Evolutionary conservation across 768 basidiomycete species (phyloP), one percentile per base, ranked within the genome.

Genomic region (Coprinopsis cinerea): DNA sequence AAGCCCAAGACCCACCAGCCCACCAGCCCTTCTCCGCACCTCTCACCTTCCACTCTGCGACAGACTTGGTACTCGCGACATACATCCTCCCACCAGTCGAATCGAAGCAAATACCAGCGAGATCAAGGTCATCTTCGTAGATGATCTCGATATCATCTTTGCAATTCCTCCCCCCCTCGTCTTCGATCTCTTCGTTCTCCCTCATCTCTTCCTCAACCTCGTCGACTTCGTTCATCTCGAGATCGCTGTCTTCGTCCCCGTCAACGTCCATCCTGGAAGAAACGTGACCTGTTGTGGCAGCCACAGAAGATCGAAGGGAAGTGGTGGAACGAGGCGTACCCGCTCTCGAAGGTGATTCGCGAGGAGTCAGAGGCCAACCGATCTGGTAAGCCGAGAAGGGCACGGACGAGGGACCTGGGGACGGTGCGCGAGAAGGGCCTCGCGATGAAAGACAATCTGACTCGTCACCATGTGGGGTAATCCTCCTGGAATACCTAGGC

Each of bases 11-110:
- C 40, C 72, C 71, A 55, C 71, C 76, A 37, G 72, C 66, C 82
- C 83, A 88, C 85, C 85, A 89, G 44, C 77, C 69, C 71, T 84
- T 86, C 54, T 83, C 83, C 13, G 81, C 78, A 3, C 83, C 85
- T 18, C 77, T 71, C 46, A 93, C 22, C 18, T 40, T 52, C 57
- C 56, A 55, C 47, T 45, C 43, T 37, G 49, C 56, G 22, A 53
- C 36, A 25, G 55, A 49, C 28, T 50, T 56, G n/a, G 54, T 49
- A 17, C 59, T 60, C 5, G 62, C 61, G 35, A 64, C 63, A 46
- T 67, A 67, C 53, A 67, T 61, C 36, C 52, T 49, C 51, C 63
- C 60, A 15, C 64, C 64, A 44, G 56, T 55, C 15, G 66, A 62
- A 44, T 67, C 66, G 48, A 67, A 67, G 40, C 66, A 67, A 25